phyloP scores from a whole-genome alignment of 2,329 filamentous ascomycete species.

The Trichophyton mentagrophytes region DNA sequence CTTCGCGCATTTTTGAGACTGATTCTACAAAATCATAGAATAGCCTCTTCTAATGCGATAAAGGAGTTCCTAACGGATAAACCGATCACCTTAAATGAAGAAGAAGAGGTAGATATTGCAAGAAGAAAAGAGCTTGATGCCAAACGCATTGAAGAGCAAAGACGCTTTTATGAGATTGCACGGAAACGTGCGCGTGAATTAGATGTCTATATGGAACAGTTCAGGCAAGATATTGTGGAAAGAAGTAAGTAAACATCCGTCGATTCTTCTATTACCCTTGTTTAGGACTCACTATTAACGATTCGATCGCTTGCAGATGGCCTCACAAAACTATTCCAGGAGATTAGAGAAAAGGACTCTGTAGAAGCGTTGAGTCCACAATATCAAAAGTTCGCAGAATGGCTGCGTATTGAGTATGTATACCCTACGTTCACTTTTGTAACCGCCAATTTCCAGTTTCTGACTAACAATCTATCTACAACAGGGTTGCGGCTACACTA shows the following conservation, averaged over 20 bases:
- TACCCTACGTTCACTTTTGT: not conserved
- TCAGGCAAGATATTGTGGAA: slow-evolving; percentile 55
- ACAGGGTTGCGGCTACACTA: slow-evolving; percentile 72
- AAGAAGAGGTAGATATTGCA: slow-evolving; percentile 70
- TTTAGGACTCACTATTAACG: not conserved
- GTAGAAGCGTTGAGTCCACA: slow-evolving; percentile 84
- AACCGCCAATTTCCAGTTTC: not conserved
- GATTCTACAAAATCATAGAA: slow-evolving; percentile 68
- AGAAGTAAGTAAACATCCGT: slow-evolving; percentile 44
- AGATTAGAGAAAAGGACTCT: slow-evolving; percentile 79
- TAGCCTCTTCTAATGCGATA: slow-evolving; percentile 72
- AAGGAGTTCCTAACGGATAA: slow-evolving; percentile 65
- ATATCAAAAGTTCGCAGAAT: slow-evolving; percentile 96
- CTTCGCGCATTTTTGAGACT: slow-evolving; percentile 81
- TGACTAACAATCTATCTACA: not conserved
- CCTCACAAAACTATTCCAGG: slow-evolving; percentile 79
- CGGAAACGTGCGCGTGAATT: slow-evolving; percentile 78
- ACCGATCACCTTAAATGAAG: slow-evolving; percentile 63
- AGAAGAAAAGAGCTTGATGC: slow-evolving; percentile 72
- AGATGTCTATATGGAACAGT: slow-evolving; percentile 92
- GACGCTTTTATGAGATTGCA: slow-evolving; percentile 89
- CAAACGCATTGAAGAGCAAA: slow-evolving; percentile 82
- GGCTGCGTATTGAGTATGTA: slow-evolving; percentile 73
- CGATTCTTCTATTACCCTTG: not conserved
- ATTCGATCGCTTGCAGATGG: slow-evolving; percentile 45